Evolutionary conservation across 345 rosid genomes (phyloP), one percentile per base, ranked within the genome.

Genomic region (Kandelia obovata): DNA sequence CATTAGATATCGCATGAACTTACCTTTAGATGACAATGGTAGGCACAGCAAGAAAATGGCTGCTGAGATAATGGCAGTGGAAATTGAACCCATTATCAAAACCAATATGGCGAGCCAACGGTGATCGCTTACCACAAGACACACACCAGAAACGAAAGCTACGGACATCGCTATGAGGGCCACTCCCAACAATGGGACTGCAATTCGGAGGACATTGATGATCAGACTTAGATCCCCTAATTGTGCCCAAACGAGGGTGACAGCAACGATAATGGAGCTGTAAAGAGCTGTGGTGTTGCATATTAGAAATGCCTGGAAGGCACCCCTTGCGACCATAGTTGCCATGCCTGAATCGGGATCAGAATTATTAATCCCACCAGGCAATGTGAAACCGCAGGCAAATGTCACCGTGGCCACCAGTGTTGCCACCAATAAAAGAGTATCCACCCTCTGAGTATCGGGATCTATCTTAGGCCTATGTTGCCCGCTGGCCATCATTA

Each of bases 351-450:
- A 25, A 1, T 49, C 27, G 0, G 53, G 27, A 37, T 28, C 49
- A 4, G 8, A 56, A n/a, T 5, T n/a, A 17, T n/a, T 37, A 2
- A 46, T 62, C 28, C 79, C 73, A 17, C 73, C 73, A 1, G 72
- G 68, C 64, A 76, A 1, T 43, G 65, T 66, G 67, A 71, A 71
- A 1, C 64, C 69, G n/a, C 61, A 61, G 1, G 73, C 65, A 25
- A 66, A 76, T 28, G 66, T 76, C 58, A 76, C 65, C 17, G 79
- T 62, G 39, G 62, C 69, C 30, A 76, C 66, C 5, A 71, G 26
- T 9, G 79, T 62, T 26, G 75, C 51, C 58, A 77, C 64, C n/a
- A 67, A 2, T 0, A 11, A 16, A 15, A 77, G 61, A 3, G 56
- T 68, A 26, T 49, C n/a, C 23, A 71, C 73, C 77, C 72, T 64